Conservation (phyloP, 306 rosid species). For the Urtica urens region DNA sequence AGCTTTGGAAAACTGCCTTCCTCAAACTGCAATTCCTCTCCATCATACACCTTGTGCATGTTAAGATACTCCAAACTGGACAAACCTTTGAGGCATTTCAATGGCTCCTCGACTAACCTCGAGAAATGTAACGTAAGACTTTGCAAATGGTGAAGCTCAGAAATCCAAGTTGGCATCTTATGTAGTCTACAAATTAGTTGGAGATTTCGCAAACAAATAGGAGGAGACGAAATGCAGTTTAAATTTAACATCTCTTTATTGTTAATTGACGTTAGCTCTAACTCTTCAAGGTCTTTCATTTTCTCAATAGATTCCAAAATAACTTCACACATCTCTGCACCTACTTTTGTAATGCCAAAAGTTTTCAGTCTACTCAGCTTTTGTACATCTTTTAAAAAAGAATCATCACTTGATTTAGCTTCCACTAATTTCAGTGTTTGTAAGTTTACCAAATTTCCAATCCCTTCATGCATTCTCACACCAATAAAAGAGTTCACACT, state of each 20-base stretch:
- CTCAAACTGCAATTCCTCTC: slow-evolving; percentile 19
- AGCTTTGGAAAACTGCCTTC: slow-evolving; percentile 17
- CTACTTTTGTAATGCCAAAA: neutral
- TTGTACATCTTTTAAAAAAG: neutral
- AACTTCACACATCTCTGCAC: slow-evolving; percentile 4
- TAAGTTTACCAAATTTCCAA: neutral
- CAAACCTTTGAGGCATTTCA: slow-evolving; percentile 5
- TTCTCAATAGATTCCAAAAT: slow-evolving; percentile 6
- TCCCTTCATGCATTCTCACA: neutral
- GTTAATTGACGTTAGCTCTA: neutral
- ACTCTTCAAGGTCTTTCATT: slow-evolving; percentile 16
- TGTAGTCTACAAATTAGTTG: neutral
- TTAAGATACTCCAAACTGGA: slow-evolving; percentile 4
- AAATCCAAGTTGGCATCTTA: slow-evolving; percentile 17
- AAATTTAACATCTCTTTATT: slow-evolving; percentile 16
- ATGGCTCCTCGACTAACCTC: slow-evolving; percentile 11
- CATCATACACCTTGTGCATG: slow-evolving; percentile 8
- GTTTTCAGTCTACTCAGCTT: neutral
- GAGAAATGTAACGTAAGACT: slow-evolving; percentile 8
- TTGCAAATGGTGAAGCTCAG: slow-evolving; percentile 15
- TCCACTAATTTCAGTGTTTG: neutral
- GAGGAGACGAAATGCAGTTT: neutral
- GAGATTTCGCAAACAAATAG: neutral
- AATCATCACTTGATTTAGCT: neutral
- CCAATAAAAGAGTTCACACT: neutral